phyloP scores from a whole-genome alignment of 306 rosid genomes.

The Vigna trinervia region DNA sequence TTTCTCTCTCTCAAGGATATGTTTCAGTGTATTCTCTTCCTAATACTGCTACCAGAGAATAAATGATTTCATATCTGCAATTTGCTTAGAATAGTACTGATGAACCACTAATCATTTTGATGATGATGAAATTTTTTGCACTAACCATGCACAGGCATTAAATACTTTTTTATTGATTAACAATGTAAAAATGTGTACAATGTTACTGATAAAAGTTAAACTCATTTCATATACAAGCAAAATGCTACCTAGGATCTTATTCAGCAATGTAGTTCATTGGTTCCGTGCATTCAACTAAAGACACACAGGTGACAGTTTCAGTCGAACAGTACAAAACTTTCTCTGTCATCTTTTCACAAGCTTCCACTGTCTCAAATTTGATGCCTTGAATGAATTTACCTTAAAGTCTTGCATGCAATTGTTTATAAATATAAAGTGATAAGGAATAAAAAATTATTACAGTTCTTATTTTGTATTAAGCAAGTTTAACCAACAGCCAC shows the following conservation, averaged over 20 bases:
- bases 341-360: not conserved
- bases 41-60: too few species aligned
- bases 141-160: too few species aligned
- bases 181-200: not conserved
- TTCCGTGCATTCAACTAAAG: not conserved
- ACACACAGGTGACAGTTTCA: not conserved
- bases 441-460: too few species aligned
- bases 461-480: too few species aligned
- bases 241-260: not conserved
- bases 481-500: too few species aligned
- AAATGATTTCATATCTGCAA: too few species aligned
- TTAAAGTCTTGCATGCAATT: not conserved
- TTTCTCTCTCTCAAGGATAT: not conserved
- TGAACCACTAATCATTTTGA: too few species aligned
- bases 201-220: not conserved
- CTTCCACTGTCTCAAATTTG: not conserved
- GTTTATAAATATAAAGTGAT: too few species aligned
- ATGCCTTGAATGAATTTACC: not conserved
- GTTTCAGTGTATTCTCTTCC: not conserved
- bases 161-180: too few species aligned
- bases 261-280: not conserved
- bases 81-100: not conserved
- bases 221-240: not conserved
- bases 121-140: too few species aligned
- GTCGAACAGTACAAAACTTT: not conserved